Evolutionary conservation across 192 early-diverging fungal genomes (phyloP).

Genomic region (Entophlyctis luteolus): DNA sequence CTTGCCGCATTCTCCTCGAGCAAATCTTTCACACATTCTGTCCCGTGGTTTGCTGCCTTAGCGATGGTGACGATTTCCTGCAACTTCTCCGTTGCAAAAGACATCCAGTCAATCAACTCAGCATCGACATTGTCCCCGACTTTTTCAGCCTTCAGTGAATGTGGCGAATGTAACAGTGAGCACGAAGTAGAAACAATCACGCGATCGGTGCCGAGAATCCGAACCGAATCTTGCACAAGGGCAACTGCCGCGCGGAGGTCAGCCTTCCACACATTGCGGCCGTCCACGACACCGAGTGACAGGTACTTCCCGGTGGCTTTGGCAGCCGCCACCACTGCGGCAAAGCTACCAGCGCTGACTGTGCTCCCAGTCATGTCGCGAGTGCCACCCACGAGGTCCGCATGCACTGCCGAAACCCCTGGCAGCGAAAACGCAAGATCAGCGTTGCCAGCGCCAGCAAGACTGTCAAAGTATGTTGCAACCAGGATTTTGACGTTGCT

Average conservation of each 20-base stretch:
- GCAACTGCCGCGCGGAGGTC: constrained; percentile 73
- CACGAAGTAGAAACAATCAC: constrained; percentile 87
- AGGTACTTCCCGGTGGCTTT: constrained; percentile 39
- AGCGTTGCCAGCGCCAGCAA: constrained; percentile 64
- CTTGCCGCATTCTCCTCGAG: constrained; percentile 66
- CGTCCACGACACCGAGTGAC: constrained; percentile 88
- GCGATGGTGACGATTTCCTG: constrained; percentile 74
- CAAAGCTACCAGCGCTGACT: constrained; percentile 75
- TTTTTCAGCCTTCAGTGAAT: constrained; percentile 71
- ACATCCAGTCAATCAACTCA: constrained; percentile 85
- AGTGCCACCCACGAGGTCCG: constrained; percentile 84
- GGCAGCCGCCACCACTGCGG: constrained; percentile 56
- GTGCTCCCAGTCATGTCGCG: no score
- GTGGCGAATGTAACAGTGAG: constrained; percentile 88
- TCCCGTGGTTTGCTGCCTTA: constrained; percentile 48
- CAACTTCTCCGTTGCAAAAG: constrained; percentile 91
- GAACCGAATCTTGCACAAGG: constrained; percentile 62
- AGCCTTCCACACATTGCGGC: constrained; percentile 97
- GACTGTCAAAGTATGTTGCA: constrained; percentile 90
- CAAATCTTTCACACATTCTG: constrained; percentile 59
- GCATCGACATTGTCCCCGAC: constrained; percentile 52
- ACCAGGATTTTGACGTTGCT: constrained; percentile 64
- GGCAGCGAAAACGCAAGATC: constrained; percentile 63
- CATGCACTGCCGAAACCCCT: constrained; percentile 75
- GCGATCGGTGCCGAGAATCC: constrained; percentile 63